Evolutionary conservation across 1,139 yeast genomes (phyloP), one percentile per base, ranked within the genome.

Genomic region (Candida neerlandica): DNA sequence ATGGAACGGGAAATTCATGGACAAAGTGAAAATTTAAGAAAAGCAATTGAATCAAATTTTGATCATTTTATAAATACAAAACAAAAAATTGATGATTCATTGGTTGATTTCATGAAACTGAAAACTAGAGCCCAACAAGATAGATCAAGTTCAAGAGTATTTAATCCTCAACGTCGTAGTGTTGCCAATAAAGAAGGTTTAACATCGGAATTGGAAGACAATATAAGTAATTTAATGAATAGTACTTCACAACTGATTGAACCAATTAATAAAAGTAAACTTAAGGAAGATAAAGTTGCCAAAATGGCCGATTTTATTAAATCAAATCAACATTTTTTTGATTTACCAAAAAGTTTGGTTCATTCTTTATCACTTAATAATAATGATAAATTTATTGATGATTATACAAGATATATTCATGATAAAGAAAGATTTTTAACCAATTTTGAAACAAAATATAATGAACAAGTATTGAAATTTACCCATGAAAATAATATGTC

Each of bases 51-150:
- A 58, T 77, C 81, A 21, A 94, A 92, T 62, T 91, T 84, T 62
- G 80, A 83, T 49, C 78, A 81, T 57, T 90, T 91, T 57, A 87
- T 92, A 45, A 81, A 84, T 58, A 83, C 92, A 49, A 94, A 94
- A 64, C 81, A 86, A 45, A 61, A 74, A 3, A 74, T 77, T 33
- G 81, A 77, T 56, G 65, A 68, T 29, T 64, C 70, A 2, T 62
- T 77, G 54, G 59, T 58, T 12, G 64, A 64, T 10, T 75, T 76
- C 58, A 66, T 67, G 51, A 55, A 58, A 34, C 70, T 62, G 63
- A 73, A 73, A 56, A 69, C 77, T 0, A 60, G 60, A 44, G 68
- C 73, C 2, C 78, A 72, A 53, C 63, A 65, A 45, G 79, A 73
- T 42, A 53, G 67, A 43, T 78, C 70, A 16, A 66, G 59, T 46